Evolutionary conservation across 2,329 filamentous ascomycete genomes (phyloP).

Genomic region (Fusarium azukiicola): DNA sequence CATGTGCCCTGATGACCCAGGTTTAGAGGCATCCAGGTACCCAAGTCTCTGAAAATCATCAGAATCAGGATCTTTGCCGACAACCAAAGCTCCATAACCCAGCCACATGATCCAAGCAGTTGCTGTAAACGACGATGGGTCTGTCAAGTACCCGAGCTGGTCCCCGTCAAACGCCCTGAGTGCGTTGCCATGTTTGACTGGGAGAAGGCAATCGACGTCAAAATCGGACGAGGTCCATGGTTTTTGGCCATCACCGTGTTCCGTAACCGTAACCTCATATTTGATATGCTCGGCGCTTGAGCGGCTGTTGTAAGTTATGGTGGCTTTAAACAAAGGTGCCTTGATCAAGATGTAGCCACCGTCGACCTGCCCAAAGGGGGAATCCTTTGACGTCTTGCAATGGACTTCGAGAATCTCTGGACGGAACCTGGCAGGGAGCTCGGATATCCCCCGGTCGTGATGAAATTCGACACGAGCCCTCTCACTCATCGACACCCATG

Average conservation of each 20-base stretch:
- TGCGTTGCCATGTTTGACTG: background rate
- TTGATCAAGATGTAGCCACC: background rate
- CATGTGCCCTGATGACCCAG: background rate
- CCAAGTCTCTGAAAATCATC: background rate
- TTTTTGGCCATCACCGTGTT: too few species aligned
- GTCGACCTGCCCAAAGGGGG: background rate
- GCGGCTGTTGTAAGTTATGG: background rate
- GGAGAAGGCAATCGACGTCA: background rate
- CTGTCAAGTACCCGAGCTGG: background rate
- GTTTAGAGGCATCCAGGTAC: background rate
- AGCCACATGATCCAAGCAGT: conserved; percentile 13
- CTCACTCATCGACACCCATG: conserved; percentile 1
- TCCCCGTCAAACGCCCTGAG: background rate
- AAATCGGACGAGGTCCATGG: background rate
- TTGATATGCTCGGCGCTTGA: background rate
- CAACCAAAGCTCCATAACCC: background rate
- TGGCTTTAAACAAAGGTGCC: background rate
- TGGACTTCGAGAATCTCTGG: background rate
- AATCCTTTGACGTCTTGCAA: background rate
- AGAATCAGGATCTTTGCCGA: background rate
- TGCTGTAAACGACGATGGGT: conserved; percentile 3
- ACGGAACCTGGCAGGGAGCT: background rate
- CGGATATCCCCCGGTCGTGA: background rate
- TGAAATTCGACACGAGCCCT: background rate
- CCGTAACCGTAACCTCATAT: background rate